Percentiles rank a stretch among this genome's conserved stretches.
These are phyloP conservation scores for Picea sitchensis DNA, from an alignment of 75 land plant genomes.

Conservation along the genomic window DNA sequence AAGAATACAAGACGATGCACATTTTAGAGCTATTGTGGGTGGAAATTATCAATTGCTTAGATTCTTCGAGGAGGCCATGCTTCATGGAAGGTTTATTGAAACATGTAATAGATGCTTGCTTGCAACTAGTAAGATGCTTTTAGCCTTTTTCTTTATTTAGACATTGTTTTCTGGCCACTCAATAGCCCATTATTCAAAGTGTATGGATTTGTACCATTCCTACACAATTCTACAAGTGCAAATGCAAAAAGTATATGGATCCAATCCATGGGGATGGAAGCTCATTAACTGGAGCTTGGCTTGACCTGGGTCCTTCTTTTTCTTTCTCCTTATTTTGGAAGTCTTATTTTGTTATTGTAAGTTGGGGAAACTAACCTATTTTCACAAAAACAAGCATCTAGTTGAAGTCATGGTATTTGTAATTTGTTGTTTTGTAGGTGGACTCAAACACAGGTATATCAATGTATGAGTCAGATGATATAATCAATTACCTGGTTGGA, in stretches of 20 bases:
- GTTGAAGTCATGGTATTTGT: not conserved
- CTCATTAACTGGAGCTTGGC: not conserved
- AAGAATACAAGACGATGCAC: too few relatives aligned
- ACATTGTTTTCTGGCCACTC: not conserved
- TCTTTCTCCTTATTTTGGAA: not conserved
- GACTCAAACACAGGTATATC: slow-evolving; percentile 92
- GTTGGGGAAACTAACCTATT: not conserved
- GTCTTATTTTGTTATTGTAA: slow-evolving; percentile 1
- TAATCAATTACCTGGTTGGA: slow-evolving; percentile 86
- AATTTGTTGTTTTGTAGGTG: slow-evolving; percentile 43
- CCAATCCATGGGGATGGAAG: not conserved
- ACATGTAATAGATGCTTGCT: too few relatives aligned
- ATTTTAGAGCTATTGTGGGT: too few relatives aligned
- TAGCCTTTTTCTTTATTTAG: too few relatives aligned
- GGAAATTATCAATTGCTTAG: too few relatives aligned
- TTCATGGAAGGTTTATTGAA: too few relatives aligned
- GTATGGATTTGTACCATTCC: not conserved
- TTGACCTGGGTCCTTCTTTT: not conserved
- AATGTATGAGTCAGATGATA: slow-evolving; percentile 99
- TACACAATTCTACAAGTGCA: not conserved
- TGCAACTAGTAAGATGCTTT: too few relatives aligned
- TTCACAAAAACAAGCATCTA: slow-evolving; percentile 1
- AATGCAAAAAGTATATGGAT: not conserved
- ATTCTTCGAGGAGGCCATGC: too few relatives aligned
- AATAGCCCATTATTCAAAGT: not conserved